Evolutionary conservation across 148 eudicot species (phyloP), one percentile per base, ranked within the genome.

Genomic region (Rhododendron molle): DNA sequence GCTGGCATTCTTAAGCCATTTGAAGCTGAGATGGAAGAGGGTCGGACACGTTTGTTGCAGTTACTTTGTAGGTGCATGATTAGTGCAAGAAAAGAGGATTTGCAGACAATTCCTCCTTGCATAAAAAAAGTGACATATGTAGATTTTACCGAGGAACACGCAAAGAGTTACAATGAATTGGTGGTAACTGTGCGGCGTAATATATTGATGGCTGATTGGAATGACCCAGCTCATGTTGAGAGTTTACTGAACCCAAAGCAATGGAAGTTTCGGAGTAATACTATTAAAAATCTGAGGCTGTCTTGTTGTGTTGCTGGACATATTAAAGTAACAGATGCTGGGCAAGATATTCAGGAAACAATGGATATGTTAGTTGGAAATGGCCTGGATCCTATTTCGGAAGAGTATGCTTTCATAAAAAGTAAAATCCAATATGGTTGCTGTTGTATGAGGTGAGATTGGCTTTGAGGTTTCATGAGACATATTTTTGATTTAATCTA

Each of bases 241-340:
- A 96, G 99, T 91, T 92, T 96, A 83, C 91, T 96, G 84, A 96
- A 96, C 81, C 94, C 89, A 83, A 96, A 95, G 91, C 99, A 95
- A 82, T 93, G 97, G 99, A 96, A 96, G 89, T 94, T 89, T 78
- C 91, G 98, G 85, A 87, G 91, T 86, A 88, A 87, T 43, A 92
- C 95, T 47, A 94, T 96, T 32, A 94, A 83, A 89, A 96, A 96
- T 90, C 90, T 96, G 80, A 89, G 99, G 90, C 89, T 96, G 85
- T 96, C 99, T 83, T 96, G 99, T 86, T 96, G 98, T 83, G 99
- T 96, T 84, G 96, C 98, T 86, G 99, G 99, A 81, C 96, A 96
- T 89, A 93, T 96, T 23, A 94, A 93, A 89, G 94, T 96, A 72
- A 78, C 93, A 72, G 95, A 93, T 82, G 96, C 96, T 84, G 98